Conservation (phyloP, 148 eudicot genomes). For the Fagopyrum esculentum region DNA sequence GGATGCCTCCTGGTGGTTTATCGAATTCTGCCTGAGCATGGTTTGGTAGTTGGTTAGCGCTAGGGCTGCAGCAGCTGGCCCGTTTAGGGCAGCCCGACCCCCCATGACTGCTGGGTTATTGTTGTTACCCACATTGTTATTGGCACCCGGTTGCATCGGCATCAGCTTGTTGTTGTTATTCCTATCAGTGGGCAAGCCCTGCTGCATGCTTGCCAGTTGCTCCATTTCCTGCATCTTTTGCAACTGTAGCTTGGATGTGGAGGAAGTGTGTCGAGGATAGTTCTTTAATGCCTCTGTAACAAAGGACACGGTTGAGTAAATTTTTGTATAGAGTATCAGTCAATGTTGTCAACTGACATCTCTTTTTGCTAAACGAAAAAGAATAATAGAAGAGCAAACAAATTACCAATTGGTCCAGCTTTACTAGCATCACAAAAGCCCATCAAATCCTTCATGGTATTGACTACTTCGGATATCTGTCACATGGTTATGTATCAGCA, state of each 20-base stretch:
- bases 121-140: constrained; percentile 32
- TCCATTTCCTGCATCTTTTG: constrained; percentile 74
- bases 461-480: constrained; percentile 97
- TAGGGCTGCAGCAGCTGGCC: constrained; percentile 57
- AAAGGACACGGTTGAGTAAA: background rate
- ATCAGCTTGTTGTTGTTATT: constrained; percentile 67
- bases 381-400: background rate
- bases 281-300: constrained; percentile 82
- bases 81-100: constrained; percentile 47
- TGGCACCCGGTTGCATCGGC: constrained; percentile 53
- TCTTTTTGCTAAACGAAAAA: background rate
- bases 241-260: constrained; percentile 44
- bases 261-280: constrained; percentile 47
- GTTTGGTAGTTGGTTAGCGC: constrained; percentile 57
- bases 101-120: constrained; percentile 21
- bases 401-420: constrained; percentile 79
- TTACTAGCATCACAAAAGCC: constrained; percentile 64
- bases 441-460: constrained; percentile 88
- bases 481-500: constrained; percentile 13
- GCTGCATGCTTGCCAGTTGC: constrained; percentile 46
- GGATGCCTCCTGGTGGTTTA: constrained; percentile 60
- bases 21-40: constrained; percentile 64
- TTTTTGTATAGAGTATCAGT: background rate
- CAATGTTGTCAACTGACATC: too few relatives aligned
- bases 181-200: constrained; percentile 61